Conservation (phyloP, 2,329 filamentous ascomycete species). For the Neonectria ditissima region DNA sequence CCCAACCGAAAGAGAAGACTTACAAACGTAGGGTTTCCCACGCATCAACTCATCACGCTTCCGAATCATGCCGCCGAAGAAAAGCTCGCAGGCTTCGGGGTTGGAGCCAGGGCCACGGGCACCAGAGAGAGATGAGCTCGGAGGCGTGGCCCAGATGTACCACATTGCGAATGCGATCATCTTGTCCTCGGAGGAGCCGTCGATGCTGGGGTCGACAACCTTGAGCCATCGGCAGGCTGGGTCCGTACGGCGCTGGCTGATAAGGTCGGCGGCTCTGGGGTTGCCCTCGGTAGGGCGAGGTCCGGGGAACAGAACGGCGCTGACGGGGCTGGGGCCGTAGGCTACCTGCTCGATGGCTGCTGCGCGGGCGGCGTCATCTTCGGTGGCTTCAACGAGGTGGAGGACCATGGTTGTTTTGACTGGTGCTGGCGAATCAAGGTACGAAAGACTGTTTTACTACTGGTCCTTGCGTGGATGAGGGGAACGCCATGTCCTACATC, state of each 20-base stretch:
- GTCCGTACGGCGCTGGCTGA: slow-evolving; percentile 38
- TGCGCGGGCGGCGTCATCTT: slow-evolving; percentile 51
- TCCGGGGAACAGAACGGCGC: slow-evolving; percentile 48
- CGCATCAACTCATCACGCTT: slow-evolving; percentile 48
- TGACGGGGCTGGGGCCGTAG: slow-evolving; percentile 49
- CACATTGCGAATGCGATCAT: slow-evolving; percentile 53
- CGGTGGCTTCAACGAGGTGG: slow-evolving; percentile 49
- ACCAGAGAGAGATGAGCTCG: slow-evolving; percentile 39
- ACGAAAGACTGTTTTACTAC: not conserved
- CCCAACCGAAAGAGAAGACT: slow-evolving; percentile 30
- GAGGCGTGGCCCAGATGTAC: slow-evolving; percentile 46
- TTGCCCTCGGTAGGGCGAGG: slow-evolving; percentile 37
- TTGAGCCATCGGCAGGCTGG: slow-evolving; percentile 51
- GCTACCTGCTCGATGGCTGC: slow-evolving; percentile 54
- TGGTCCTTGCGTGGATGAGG: not conserved
- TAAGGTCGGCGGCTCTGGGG: slow-evolving; percentile 38
- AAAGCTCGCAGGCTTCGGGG: slow-evolving; percentile 48
- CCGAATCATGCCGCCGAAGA: slow-evolving; percentile 48
- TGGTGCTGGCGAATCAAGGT: not conserved
- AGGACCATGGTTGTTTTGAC: slow-evolving; percentile 53
- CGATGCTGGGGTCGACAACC: slow-evolving; percentile 50
- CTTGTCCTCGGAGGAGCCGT: slow-evolving; percentile 36
- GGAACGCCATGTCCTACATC: too few relatives aligned
- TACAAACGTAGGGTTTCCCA: slow-evolving; percentile 52
- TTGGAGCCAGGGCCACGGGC: slow-evolving; percentile 48